Base-by-base conservation (phyloP, 2,329 filamentous ascomycete genomes). In the Ramularia endophylla region DNA sequence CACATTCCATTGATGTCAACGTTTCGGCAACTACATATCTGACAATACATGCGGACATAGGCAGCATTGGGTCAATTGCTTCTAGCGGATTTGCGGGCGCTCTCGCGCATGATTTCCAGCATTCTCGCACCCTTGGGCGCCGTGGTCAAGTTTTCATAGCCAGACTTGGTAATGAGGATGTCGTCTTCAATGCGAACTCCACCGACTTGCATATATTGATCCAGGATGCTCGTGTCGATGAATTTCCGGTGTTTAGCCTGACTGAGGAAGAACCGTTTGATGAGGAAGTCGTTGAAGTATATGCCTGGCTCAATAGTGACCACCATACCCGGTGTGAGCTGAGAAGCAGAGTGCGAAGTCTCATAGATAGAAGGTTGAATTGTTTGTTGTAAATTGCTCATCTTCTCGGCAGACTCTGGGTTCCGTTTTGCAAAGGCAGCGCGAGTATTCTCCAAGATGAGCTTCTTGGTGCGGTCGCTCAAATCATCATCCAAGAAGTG, bases 251-350 rank as follows among this genome's bases (percentile, higher is more conserved):
- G 77, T 36, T 68, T 63, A 44, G 75, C 69, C 43, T 73, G 67
- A 48, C 81, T 71, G 57, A 85, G 78, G 58, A 79, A 81, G 13
- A 79, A 77, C 3, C 40, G 49, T 65, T 87, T 76, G 46, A 89
- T 77, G 52, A 85, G 85, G 40, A 79, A 80, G 13, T 72, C 71
- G 65, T 81, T 85, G 65, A 89, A 88, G 63, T 89, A 89, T 30
- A 81, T 78, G 13, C 92, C 92, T 5, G 92, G 92, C 68, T 98
- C 92, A 25, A 97, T 87, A 0, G 92, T 98, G 38, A 98, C 81
- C 22, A 97, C 85, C 47, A 83, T 84, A 7, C 85, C 83, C 40
- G 83, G 71, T 32, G 78, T 65, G 7, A 61, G 46, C 8, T 43
- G 34, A 2, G 22, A 25, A 25, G 6, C 11, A 11, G 22, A 25